Conservation (phyloP, 192 early-diverging fungal species). For the Coemansia furcata region DNA sequence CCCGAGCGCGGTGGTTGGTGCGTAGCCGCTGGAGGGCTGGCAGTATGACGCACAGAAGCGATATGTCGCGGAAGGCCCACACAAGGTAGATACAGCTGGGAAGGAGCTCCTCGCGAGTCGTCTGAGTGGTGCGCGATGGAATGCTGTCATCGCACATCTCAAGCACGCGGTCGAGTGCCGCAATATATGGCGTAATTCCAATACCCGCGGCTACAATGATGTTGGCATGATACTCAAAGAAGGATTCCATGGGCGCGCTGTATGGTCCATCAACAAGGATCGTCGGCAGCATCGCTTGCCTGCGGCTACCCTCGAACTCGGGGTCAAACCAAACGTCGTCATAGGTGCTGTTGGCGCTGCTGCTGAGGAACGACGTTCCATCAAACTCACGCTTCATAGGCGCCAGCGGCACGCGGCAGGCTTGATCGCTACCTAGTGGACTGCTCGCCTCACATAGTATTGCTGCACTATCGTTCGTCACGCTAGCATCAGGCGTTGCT, state of each 20-base stretch:
- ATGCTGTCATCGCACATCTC: conserved; percentile 38
- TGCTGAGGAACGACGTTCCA: conserved; percentile 23
- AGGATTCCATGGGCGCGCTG: conserved; percentile 70
- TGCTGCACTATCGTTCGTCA: background rate
- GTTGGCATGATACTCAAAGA: conserved; percentile 71
- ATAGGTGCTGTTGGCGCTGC: conserved; percentile 33
- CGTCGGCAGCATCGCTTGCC: conserved; percentile 53
- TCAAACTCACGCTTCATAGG: conserved; percentile 43
- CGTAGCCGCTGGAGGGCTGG: conserved; percentile 35
- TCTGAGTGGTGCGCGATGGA: conserved; percentile 39
- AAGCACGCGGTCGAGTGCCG: conserved; percentile 43
- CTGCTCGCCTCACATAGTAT: conserved; percentile 15
- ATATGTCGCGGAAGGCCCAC: conserved; percentile 50
- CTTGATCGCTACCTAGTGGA: conserved; percentile 23
- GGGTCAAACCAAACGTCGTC: conserved; percentile 44
- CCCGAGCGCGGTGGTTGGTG: conserved; percentile 24
- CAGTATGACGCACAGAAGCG: conserved; percentile 31
- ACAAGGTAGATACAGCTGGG: conserved; percentile 44
- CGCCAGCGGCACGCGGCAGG: conserved; percentile 21
- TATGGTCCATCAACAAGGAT: conserved; percentile 76
- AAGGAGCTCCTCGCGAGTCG: conserved; percentile 37
- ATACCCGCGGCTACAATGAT: conserved; percentile 78
- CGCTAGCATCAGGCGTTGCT: background rate
- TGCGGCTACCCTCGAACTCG: conserved; percentile 5
- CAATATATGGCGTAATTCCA: conserved; percentile 72